phyloP scores from a whole-genome alignment of 768 basidiomycete species.

The Boletus fagicola region DNA sequence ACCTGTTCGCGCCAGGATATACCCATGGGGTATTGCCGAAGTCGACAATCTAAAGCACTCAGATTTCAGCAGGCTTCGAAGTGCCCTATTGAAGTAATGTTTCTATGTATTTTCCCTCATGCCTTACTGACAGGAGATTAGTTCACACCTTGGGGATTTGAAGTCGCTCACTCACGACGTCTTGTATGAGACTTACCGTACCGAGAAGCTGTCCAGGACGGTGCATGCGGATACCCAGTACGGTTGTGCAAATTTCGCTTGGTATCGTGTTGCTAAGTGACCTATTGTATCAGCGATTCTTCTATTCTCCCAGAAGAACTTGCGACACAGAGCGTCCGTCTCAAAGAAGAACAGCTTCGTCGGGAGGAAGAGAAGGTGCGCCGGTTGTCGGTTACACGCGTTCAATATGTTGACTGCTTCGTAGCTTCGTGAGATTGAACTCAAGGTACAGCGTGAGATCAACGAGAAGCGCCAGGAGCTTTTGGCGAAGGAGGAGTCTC shows the following conservation, averaged over 20 bases:
- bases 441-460: constrained; percentile 97
- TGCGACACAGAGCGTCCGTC: constrained; percentile 92
- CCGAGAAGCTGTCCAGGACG: constrained; percentile 91
- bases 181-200: constrained; percentile 95
- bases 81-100: constrained; percentile 82
- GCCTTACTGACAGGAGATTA: constrained; percentile 32
- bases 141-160: constrained; percentile 92
- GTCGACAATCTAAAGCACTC: constrained; percentile 99
- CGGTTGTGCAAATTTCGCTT: constrained; percentile 13
- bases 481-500: constrained; percentile 93
- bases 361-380: constrained; percentile 92
- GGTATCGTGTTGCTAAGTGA: constrained; percentile 26
- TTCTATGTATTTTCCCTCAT: constrained; percentile 1
- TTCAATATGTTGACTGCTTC: constrained; percentile 13
- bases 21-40: constrained; percentile 98
- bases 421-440: constrained; percentile 93
- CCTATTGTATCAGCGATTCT: constrained; percentile 54
- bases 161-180: constrained; percentile 94
- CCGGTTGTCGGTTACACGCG: neutral
- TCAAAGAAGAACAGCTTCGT: constrained; percentile 98
- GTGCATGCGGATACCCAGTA: constrained; percentile 79
- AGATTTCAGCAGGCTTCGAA: constrained; percentile 93
- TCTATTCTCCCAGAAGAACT: constrained; percentile 96
- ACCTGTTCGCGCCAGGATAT: constrained; percentile 87
- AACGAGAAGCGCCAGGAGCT: constrained; percentile 97